Conservation (phyloP, 2,329 filamentous ascomycete genomes). For the Fusarium poae region DNA sequence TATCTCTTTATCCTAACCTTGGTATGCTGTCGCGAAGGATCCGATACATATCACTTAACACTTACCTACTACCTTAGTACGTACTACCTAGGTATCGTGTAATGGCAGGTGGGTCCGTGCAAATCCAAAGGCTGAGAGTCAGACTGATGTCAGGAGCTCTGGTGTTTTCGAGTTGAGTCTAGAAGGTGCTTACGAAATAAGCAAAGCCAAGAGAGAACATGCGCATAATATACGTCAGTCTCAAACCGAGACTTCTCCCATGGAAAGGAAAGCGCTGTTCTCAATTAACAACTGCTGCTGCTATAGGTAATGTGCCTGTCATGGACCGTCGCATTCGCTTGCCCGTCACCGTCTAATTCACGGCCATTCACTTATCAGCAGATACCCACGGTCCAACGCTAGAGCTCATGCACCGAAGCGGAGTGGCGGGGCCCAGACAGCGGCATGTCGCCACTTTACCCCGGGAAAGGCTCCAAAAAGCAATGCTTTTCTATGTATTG, state of each 20-base stretch:
- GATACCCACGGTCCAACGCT: constrained; percentile 29
- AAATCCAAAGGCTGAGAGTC: constrained; percentile 14
- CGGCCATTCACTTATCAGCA: constrained; percentile 32
- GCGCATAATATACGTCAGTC: background rate
- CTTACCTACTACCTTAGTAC: too few species aligned
- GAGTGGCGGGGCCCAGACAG: constrained; percentile 33
- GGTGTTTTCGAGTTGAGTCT: constrained; percentile 31
- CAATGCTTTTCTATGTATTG: constrained; percentile 22
- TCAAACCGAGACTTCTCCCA: background rate
- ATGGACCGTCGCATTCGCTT: constrained; percentile 27
- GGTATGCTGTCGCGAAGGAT: constrained; percentile 34
- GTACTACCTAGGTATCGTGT: too few species aligned
- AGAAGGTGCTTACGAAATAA: constrained; percentile 19
- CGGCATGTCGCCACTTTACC: constrained; percentile 45
- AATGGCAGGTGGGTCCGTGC: constrained; percentile 16
- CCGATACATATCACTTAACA: background rate
- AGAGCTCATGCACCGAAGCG: constrained; percentile 26
- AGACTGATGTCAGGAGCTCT: constrained; percentile 37
- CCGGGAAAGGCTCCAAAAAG: constrained; percentile 32
- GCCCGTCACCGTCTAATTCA: constrained; percentile 34
- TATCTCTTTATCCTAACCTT: background rate
- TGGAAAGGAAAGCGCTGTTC: background rate
- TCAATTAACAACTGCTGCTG: background rate
- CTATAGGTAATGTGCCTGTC: constrained; percentile 6
- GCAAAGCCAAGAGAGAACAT: background rate